phyloP scores from a whole-genome alignment of 495 filamentous ascomycete genomes.

The Chaetomidium leptoderma region DNA sequence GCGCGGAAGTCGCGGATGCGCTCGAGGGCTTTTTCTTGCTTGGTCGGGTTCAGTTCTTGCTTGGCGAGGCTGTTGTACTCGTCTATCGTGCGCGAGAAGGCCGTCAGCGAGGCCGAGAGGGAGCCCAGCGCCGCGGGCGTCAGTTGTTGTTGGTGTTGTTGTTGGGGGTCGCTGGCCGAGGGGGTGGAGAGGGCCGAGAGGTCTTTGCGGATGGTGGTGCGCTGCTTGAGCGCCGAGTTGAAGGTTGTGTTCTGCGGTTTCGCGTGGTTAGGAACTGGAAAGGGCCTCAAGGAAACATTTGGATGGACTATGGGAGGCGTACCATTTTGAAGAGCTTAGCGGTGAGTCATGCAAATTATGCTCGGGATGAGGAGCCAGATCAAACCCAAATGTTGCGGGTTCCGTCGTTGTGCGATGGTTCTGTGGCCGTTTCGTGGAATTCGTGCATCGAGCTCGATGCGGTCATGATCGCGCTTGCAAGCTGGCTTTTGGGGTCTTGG shows the following conservation, averaged over 20 bases:
- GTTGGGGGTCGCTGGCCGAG: constrained; percentile 29
- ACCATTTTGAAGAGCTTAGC: too few relatives aligned
- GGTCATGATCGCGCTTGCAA: constrained; percentile 11
- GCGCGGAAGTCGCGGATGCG: constrained; percentile 78
- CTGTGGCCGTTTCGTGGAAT: background rate
- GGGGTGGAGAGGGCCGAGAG: constrained; percentile 64
- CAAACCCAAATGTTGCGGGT: background rate
- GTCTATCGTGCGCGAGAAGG: constrained; percentile 86
- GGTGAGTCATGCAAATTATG: too few relatives aligned
- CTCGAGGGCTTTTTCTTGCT: constrained; percentile 85
- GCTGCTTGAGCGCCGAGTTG: constrained; percentile 94
- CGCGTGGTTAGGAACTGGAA: background rate
- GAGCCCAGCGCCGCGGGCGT: constrained; percentile 41
- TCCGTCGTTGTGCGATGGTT: background rate
- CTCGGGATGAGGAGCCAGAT: background rate
- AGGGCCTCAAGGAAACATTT: background rate
- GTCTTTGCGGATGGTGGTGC: constrained; percentile 78
- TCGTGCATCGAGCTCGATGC: background rate
- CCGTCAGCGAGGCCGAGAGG: constrained; percentile 74
- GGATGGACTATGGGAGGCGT: background rate
- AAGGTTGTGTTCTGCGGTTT: constrained; percentile 73
- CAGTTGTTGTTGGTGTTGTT: constrained; percentile 47
- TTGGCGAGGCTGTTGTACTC: constrained; percentile 84
- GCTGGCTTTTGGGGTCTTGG: constrained; percentile 13
- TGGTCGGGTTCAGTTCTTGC: constrained; percentile 78